Evolutionary conservation across 176 grass and related monocot genomes (phyloP).

Genomic region (Rhynchospora pubera): DNA sequence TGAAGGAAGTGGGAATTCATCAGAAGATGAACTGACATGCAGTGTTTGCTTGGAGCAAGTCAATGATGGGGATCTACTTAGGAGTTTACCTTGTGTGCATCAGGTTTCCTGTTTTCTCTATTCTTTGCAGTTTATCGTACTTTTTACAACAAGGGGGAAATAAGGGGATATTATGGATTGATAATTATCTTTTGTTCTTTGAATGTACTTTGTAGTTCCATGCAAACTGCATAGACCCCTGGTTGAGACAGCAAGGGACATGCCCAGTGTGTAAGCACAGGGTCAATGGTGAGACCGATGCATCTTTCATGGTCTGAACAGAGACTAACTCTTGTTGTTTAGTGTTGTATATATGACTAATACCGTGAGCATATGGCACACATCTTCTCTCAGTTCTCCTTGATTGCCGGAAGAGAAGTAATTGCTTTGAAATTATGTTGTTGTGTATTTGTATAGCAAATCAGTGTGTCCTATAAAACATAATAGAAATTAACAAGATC

Average conservation of each 20-base stretch:
- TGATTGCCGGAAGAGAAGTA: neutral
- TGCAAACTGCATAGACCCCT: constrained; percentile 83
- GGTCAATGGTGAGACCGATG: constrained; percentile 45
- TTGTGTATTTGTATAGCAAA: neutral
- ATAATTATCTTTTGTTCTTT: constrained; percentile 5
- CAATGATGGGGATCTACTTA: constrained; percentile 53
- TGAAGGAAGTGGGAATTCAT: constrained; percentile 37
- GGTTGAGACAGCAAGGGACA: constrained; percentile 91
- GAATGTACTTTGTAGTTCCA: constrained; percentile 55
- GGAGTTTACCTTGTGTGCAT: constrained; percentile 93
- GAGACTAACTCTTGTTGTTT: neutral
- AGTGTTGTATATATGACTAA: neutral
- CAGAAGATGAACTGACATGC: constrained; percentile 82
- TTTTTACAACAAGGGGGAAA: neutral
- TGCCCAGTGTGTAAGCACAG: constrained; percentile 92
- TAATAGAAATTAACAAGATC: too few species aligned
- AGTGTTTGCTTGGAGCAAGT: constrained; percentile 99
- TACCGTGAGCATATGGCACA: neutral
- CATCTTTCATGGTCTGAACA: constrained; percentile 58
- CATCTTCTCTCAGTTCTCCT: too few species aligned
- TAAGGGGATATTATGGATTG: neutral
- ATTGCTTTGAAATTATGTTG: neutral
- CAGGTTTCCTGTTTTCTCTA: constrained; percentile 41
- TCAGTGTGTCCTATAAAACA: neutral
- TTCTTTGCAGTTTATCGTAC: neutral